A percentile compares a stretch with the other conserved stretches of the same genome.
Conservation (phyloP, 495 filamentous ascomycete genomes). For the Cetradonia linearis region DNA sequence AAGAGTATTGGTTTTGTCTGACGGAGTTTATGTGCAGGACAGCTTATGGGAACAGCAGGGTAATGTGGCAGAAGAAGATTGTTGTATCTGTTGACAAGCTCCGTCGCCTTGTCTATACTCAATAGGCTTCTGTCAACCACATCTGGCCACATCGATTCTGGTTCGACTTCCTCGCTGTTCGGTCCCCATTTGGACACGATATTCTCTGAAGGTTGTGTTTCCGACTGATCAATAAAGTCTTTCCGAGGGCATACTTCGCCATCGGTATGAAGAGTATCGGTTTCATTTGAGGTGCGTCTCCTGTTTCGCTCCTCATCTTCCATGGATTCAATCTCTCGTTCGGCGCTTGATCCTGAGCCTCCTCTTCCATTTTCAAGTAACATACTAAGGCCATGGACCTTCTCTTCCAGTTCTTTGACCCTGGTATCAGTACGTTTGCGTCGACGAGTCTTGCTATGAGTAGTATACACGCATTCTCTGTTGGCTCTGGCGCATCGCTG, state of each 20-base stretch:
- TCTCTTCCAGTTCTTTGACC: conserved; percentile 86
- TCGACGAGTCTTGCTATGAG: conserved; percentile 73
- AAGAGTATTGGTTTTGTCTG: conserved; percentile 60
- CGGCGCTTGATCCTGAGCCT: conserved; percentile 5
- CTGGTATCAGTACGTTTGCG: conserved; percentile 80
- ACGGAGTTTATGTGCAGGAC: conserved; percentile 50
- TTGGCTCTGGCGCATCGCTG: conserved; percentile 77
- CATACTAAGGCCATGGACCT: conserved; percentile 51
- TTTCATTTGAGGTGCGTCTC: neutral
- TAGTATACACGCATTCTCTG: conserved; percentile 71
- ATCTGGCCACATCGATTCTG: conserved; percentile 7
- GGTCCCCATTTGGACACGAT: neutral
- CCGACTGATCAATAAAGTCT: neutral
- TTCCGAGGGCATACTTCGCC: neutral
- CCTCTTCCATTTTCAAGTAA: conserved; percentile 16
- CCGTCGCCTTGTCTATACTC: conserved; percentile 18
- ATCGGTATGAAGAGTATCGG: neutral
- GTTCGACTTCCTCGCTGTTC: neutral
- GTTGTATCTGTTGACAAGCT: conserved; percentile 48
- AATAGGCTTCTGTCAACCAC: conserved; percentile 19
- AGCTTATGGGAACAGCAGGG: conserved; percentile 38
- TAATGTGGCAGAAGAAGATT: conserved; percentile 54
- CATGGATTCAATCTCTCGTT: conserved; percentile 3
- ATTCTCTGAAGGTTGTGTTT: neutral
- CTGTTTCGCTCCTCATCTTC: neutral